Base-by-base conservation (phyloP, 2,329 filamentous ascomycete species). In the Ilyonectria robusta region DNA sequence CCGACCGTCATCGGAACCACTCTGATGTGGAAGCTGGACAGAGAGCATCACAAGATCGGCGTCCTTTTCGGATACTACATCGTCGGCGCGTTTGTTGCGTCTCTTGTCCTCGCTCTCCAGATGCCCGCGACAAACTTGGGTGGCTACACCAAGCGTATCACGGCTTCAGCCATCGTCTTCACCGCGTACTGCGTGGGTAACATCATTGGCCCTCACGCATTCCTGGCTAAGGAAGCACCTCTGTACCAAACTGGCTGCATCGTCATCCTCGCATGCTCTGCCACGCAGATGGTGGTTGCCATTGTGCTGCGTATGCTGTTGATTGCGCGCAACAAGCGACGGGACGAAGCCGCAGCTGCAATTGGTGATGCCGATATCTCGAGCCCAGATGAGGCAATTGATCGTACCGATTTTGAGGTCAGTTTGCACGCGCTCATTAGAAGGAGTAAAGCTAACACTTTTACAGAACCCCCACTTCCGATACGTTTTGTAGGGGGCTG, bases 31-130 rank as follows among this genome's bases (percentile, higher is more conserved):
- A 81, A 84, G 70, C 69, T 88, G 31, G 73, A 59, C 72, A 80
- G 44, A 70, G 77, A 58, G 55, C 69, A 72, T 6, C 78, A 84
- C 63, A 78, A 82, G 60, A 78, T 82, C 35, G 85, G 85, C 1
- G 79, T 85, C 0, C 75, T 88, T 3, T 79, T 86, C 37, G 84
- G 83, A 0, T 87, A 87, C 70, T 89, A 88, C 68, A 84, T 88
- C 31, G 69, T 80, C 8, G 80, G 85, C 0, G 77, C 81, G 0
- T 88, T 82, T 59, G 87, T 89, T 2, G 81, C 83, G 0, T 85
- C 85, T 1, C 76, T 89, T 8, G 86, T 88, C 0, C 78, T 89
- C 0, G 85, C 86, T 0, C 79, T 89, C 35, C 87, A 87, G 67
- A 81, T 87, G 77, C 85, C 85, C 1, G 82, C 84, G 1, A 78